Evolutionary conservation across 108 stramenopile species (phyloP).

Genomic region (Cyclotella distinguenda): DNA sequence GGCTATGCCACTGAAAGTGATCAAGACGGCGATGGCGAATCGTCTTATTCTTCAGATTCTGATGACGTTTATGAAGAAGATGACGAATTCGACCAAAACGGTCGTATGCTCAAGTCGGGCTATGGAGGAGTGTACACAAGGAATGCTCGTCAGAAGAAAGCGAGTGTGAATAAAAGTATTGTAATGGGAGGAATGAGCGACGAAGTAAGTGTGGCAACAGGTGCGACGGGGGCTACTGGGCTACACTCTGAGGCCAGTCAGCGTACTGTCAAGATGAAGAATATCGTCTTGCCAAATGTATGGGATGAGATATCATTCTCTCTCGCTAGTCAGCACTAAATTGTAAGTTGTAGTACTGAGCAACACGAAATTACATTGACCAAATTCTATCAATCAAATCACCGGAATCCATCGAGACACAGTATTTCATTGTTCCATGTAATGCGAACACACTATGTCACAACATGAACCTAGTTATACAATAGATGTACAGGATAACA

Average conservation of each 20-base stretch:
- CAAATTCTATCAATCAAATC: too few relatives aligned
- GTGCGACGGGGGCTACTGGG: slow-evolving; percentile 23
- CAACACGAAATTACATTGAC: too few relatives aligned
- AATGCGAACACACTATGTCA: too few relatives aligned
- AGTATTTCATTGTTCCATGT: too few relatives aligned
- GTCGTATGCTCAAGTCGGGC: background rate
- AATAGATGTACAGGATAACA: too few relatives aligned
- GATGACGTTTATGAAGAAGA: slow-evolving; percentile 1
- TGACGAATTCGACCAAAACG: slow-evolving; percentile 7
- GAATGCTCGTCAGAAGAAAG: slow-evolving; percentile 5
- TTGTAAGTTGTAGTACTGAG: too few relatives aligned
- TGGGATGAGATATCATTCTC: background rate
- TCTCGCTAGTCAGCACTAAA: too few relatives aligned
- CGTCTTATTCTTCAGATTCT: slow-evolving; percentile 10
- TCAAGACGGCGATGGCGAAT: slow-evolving; percentile 5
- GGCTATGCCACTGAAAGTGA: slow-evolving; percentile 8
- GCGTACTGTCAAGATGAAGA: slow-evolving; percentile 15
- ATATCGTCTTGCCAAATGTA: background rate
- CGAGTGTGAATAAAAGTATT: slow-evolving; percentile 15
- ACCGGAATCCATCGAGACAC: too few relatives aligned
- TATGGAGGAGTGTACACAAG: slow-evolving; percentile 7
- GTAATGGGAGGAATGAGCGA: slow-evolving; percentile 23
- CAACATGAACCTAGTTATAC: too few relatives aligned
- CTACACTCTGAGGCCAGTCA: slow-evolving; percentile 19
- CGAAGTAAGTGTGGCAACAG: slow-evolving; percentile 22